A percentile compares a stretch with the other conserved stretches of the same genome.
Evolutionary conservation across 805 yeast species (phyloP).

Genomic region (Candida quercuum): DNA sequence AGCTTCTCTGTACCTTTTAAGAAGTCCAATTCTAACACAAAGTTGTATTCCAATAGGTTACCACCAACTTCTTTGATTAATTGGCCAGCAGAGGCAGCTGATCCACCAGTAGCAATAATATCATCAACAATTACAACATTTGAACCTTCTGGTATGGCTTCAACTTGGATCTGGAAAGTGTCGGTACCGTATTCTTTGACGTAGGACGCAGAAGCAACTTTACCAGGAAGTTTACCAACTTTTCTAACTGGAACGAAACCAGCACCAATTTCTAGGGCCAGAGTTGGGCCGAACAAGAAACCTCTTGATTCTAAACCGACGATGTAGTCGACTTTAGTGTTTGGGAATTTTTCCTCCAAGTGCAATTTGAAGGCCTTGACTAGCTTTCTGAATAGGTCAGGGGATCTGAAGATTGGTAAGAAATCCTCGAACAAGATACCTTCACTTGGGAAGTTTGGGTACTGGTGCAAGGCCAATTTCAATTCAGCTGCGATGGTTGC

Average conservation of each 20-base stretch:
- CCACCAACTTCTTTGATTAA: constrained; percentile 65
- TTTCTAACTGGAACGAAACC: constrained; percentile 96
- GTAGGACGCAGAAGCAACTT: constrained; percentile 63
- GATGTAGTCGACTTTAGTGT: constrained; percentile 72
- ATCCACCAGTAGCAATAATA: constrained; percentile 97
- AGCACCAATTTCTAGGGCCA: constrained; percentile 83
- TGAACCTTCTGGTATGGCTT: constrained; percentile 72
- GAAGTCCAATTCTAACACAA: constrained; percentile 93
- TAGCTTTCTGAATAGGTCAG: constrained; percentile 74
- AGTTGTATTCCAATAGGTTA: constrained; percentile 71
- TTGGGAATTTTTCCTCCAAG: constrained; percentile 48
- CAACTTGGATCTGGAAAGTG: constrained; percentile 81
- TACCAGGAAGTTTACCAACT: constrained; percentile 93
- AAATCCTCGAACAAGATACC: constrained; percentile 96
- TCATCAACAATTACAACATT: constrained; percentile 89
- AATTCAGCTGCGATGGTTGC: constrained; percentile 36
- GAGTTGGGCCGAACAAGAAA: constrained; percentile 90
- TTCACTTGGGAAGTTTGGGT: constrained; percentile 90
- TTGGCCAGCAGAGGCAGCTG: constrained; percentile 91
- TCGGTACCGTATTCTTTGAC: constrained; percentile 92
- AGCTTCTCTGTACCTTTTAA: constrained; percentile 89
- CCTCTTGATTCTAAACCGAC: constrained; percentile 98
- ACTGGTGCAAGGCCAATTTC: constrained; percentile 58
- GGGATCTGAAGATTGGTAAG: constrained; percentile 85
- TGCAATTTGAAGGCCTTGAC: constrained; percentile 77